Evolutionary conservation across 1,284 basidiomycete species (phyloP).

Genomic region (Cutaneotrichosporon cutaneum): DNA sequence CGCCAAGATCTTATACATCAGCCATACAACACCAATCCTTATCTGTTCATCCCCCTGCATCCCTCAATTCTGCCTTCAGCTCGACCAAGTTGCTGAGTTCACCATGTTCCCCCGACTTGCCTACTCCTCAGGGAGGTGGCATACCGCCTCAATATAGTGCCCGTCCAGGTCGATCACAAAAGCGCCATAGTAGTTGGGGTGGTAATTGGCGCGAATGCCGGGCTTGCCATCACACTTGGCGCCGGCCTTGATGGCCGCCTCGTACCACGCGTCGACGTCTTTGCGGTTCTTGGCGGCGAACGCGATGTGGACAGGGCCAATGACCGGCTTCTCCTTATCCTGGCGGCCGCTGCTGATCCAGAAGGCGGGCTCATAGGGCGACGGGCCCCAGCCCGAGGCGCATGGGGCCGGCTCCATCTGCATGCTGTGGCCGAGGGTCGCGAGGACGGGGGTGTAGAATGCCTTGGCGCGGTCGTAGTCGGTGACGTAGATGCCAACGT

Average conservation of each 20-base stretch:
- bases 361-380: slow-evolving; percentile 13
- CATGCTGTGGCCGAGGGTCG: slow-evolving; percentile 12
- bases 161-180: slow-evolving; percentile 23
- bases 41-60: no score
- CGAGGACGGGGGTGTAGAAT: slow-evolving; percentile 19
- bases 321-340: neutral
- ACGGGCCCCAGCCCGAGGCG: slow-evolving; percentile 17
- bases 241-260: slow-evolving; percentile 20
- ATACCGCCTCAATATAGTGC: slow-evolving; percentile 24
- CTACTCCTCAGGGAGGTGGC: slow-evolving; percentile 11
- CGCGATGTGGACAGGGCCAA: slow-evolving; percentile 14
- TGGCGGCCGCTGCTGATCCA: slow-evolving; percentile 14
- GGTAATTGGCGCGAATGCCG: slow-evolving; percentile 18
- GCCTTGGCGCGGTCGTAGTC: slow-evolving; percentile 19
- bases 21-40: neutral
- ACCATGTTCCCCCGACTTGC: no score
- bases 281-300: slow-evolving; percentile 5
- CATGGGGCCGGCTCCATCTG: slow-evolving; percentile 13
- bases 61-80: neutral
- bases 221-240: slow-evolving; percentile 21
- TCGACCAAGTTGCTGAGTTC: neutral
- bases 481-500: slow-evolving; percentile 16
- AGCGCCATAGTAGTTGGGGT: slow-evolving; percentile 24
- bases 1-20: neutral
- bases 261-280: slow-evolving; percentile 19